Base-by-base conservation (phyloP, 768 basidiomycete species). In the Russula lepida region DNA sequence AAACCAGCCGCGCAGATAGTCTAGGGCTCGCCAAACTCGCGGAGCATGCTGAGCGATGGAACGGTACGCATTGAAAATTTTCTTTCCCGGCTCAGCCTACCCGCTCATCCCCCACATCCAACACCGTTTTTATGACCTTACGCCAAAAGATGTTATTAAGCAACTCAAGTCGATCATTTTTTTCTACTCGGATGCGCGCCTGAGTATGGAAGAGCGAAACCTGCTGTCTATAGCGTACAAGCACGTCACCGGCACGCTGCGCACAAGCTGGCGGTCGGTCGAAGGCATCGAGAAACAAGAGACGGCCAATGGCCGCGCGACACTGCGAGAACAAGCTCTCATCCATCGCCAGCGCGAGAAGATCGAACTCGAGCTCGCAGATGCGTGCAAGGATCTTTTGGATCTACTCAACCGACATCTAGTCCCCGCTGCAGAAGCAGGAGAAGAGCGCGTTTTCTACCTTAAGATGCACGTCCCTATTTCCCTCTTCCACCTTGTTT, bases 221-320 rank as follows among this genome's bases (percentile, higher is more conserved):
- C 79, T 94, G 57, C 84, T 98, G 60, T 97, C 91, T 3, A 83
- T 92, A 62, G 91, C 92, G 28, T 93, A 91, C 78, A 95, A 94
- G 80, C 92, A 92, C 72, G 77, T 88, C 65, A 95, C 90, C 21
- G 89, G 90, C 68, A 82, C 79, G 21, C 82, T 91, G 61, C 85
- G 92, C 58, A 86, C 84, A 52, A 90, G 89, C 66, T 94, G 92
- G 92, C 81, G 91, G 68, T 82, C 85, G 67, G 79, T 92, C 58
- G 87, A 89, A 65, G 81, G 80, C 58, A 79, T 91, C 64, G 88
- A 89, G 75, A 85, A 85, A 72, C 79, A 85, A 71, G 80, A 84
- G 71, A 57, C 15, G 1, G 74, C 79, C 65, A 74, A 74, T 35
- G 51, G 57, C 58, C 74, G 79, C 70, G 71, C 78, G 66, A 67